Percentiles rank a stretch among this genome's conserved stretches.
Conservation (phyloP, 768 basidiomycete genomes). For the Lactarius indigo region DNA sequence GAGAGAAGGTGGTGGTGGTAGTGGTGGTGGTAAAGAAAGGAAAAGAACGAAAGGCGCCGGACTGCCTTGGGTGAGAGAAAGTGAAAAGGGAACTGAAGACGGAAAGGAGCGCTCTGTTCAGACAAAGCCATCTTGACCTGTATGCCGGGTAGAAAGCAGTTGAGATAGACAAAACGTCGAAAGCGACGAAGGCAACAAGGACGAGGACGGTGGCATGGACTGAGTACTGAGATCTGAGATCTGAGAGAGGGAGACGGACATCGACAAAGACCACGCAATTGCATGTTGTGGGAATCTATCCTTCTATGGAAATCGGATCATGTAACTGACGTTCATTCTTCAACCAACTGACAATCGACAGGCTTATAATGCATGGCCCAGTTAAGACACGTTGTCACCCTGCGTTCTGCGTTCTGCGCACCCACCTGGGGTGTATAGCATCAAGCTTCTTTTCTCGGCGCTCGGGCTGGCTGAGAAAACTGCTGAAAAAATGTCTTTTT, state of each 20-base stretch:
- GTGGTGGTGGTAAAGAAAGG: background rate
- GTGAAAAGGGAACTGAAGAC: slow-evolving; percentile 6
- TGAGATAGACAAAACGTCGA: background rate
- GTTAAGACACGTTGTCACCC: too few species aligned
- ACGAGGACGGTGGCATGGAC: too few species aligned
- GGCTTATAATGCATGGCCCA: too few species aligned
- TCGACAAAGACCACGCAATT: background rate
- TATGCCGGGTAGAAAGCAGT: slow-evolving; percentile 4
- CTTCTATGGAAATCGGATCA: background rate
- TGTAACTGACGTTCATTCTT: too few species aligned
- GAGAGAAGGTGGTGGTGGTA: background rate
- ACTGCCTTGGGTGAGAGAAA: background rate
- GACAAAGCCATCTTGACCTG: slow-evolving; percentile 7
- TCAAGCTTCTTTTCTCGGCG: too few species aligned
- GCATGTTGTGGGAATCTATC: slow-evolving; percentile 6
- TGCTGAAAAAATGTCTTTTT: background rate
- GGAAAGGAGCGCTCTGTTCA: slow-evolving; percentile 8
- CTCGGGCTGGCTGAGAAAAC: background rate
- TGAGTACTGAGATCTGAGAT: too few species aligned
- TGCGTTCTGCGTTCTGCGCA: too few species aligned
- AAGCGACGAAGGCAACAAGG: background rate
- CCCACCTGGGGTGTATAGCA: too few species aligned
- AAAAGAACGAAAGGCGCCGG: background rate
- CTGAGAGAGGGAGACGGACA: background rate
- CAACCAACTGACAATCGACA: background rate